phyloP scores from a whole-genome alignment of 441 rosid genomes.

The Pelargonium cotyledonis region DNA sequence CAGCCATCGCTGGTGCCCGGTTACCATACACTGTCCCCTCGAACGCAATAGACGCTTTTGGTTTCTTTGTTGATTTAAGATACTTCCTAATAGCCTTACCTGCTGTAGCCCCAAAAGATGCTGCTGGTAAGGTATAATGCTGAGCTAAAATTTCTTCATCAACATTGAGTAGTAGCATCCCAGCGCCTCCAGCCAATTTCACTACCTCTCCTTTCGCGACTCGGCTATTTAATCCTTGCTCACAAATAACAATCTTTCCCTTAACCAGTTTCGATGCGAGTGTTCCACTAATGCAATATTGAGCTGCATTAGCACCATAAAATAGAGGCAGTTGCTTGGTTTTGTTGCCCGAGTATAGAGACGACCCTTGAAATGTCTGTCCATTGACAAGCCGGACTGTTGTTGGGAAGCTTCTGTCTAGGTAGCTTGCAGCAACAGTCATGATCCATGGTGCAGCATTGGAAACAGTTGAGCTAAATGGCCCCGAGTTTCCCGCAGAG shows the following conservation, averaged over 20 bases:
- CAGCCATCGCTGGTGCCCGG: conserved; percentile 44
- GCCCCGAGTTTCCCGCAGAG: conserved; percentile 61
- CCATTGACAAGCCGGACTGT: conserved; percentile 39
- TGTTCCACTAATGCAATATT: conserved; percentile 21
- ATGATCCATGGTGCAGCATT: conserved; percentile 63
- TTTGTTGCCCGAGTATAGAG: conserved; percentile 32
- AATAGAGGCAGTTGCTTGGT: conserved; percentile 21
- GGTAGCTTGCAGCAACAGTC: conserved; percentile 62
- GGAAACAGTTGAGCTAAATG: conserved; percentile 28
- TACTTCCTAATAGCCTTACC: conserved; percentile 29
- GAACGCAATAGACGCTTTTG: conserved; percentile 37
- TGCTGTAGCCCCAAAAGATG: conserved; percentile 32
- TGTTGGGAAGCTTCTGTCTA: conserved; percentile 51
- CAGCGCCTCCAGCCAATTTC: conserved; percentile 43
- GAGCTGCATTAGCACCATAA: conserved; percentile 20
- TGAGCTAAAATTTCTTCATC: conserved; percentile 50
- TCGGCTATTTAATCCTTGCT: conserved; percentile 28
- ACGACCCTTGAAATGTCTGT: conserved; percentile 35
- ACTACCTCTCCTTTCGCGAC: conserved; percentile 43
- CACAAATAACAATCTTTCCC: conserved; percentile 51
- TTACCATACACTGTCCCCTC: conserved; percentile 38
- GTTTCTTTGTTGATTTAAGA: conserved; percentile 25
- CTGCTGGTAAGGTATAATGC: conserved; percentile 44
- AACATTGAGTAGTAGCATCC: conserved; percentile 36
- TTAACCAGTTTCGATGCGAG: conserved; percentile 30